Evolutionary conservation across 1,139 yeast genomes (phyloP), one percentile per base, ranked within the genome.

Genomic region (Pichia sp.): DNA sequence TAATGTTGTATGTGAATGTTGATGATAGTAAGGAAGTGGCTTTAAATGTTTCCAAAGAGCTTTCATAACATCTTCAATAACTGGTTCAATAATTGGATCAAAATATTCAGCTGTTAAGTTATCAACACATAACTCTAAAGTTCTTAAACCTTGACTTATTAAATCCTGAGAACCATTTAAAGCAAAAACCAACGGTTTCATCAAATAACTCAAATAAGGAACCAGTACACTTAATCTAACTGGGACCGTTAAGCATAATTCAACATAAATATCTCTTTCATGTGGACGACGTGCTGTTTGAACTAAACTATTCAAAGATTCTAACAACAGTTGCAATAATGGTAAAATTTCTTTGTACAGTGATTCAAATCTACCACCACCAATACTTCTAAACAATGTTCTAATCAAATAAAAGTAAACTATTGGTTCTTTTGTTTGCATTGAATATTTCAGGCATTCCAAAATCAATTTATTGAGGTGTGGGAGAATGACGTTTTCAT

Each of bases 71-170:
- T 91, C 96, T 45, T 85, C 93, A 48, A 89, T 78, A 1, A 88
- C 96, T 0, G 98, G 97, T 55, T 88, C 97, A 47, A 93, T 79
- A 59, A 91, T 87, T 2, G 98, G 98, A 55, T 93, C 98, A 60
- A 93, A 88, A 61, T 88, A 93, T 55, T 89, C 95, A 0, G 97
- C 95, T 0, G 97, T 91, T 45, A 93, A 66, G 54, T 93, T 93
- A 56, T 93, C 99, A 22, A 93, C 96, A 57, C 98, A 91, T n/a
- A 91, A 70, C 56, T 93, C 99, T 45, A 93, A 73, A 0, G 97
- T 91, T 50, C 97, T 72, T 50, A 93, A 68, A 33, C 98, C 98
- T 63, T 91, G 98, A 43, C 91, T 80, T 1, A 89, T 94, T 39
- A 91, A 72, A 50, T 93, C 99, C 47, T 83, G 95, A 1, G 89